Evolutionary conservation across 2,329 filamentous ascomycete genomes (phyloP).

Genomic region (Pezizomycotina sp.): DNA sequence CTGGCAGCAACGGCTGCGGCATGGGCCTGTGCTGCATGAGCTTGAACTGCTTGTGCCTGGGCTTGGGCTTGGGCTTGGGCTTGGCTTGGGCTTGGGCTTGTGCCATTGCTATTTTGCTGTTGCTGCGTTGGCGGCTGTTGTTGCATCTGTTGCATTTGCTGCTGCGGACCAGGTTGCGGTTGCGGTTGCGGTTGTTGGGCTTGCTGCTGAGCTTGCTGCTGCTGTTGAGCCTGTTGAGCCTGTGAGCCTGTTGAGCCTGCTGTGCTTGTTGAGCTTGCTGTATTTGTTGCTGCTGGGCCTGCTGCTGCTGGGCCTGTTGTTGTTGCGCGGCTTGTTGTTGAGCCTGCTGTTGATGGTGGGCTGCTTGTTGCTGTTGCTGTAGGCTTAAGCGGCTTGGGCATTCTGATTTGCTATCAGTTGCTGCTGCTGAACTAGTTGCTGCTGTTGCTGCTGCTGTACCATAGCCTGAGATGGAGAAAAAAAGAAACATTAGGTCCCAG

Average conservation of each 20-base stretch:
- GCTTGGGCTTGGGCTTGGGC: constrained; percentile 28
- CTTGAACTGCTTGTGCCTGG: constrained; percentile 30
- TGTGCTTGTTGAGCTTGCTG: constrained; percentile 19
- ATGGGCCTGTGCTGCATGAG: too few relatives aligned
- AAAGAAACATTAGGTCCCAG: too few relatives aligned
- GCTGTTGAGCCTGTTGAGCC: constrained; percentile 29
- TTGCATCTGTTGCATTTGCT: constrained; percentile 28
- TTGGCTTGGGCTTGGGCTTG: constrained; percentile 22
- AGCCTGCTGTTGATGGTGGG: constrained; percentile 1
- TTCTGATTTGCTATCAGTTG: constrained; percentile 20
- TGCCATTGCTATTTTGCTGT: constrained; percentile 26
- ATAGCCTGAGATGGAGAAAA: too few relatives aligned
- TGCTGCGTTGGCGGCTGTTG: constrained; percentile 29
- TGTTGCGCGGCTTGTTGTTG: constrained; percentile 3
- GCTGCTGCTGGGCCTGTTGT: constrained; percentile 11
- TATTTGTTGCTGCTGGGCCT: constrained; percentile 21
- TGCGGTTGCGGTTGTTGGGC: constrained; percentile 29
- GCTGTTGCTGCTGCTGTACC: constrained; percentile 27
- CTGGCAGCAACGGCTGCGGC: constrained; percentile 26
- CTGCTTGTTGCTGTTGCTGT: constrained; percentile 2
- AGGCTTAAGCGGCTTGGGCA: constrained; percentile 5
- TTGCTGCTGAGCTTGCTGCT: constrained; percentile 32
- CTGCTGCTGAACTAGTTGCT: constrained; percentile 28
- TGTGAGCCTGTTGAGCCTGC: constrained; percentile 21
- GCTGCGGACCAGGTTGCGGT: constrained; percentile 28